Conservation (phyloP, 192 early-diverging fungal genomes). For the Coemansia sp. region DNA sequence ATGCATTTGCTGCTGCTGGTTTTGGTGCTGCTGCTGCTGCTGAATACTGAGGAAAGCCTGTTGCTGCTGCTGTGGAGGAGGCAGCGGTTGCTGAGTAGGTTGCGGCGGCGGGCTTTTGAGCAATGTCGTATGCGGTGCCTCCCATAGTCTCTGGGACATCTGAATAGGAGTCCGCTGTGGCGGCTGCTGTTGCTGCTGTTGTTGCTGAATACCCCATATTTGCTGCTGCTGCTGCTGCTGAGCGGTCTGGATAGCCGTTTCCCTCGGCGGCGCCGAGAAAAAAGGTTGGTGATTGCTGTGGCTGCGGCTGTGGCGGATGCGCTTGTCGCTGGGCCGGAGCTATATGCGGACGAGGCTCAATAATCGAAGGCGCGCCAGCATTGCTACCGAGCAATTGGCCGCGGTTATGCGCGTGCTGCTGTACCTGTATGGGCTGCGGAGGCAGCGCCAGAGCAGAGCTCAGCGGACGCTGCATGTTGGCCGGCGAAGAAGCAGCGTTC, state of each 20-base stretch:
- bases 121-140: conserved; percentile 23
- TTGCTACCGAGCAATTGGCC: conserved; percentile 18
- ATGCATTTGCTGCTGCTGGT: conserved; percentile 36
- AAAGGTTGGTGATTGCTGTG: conserved; percentile 52
- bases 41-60: conserved; percentile 37
- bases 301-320: conserved; percentile 33
- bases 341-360: conserved; percentile 31
- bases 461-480: conserved; percentile 34
- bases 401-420: conserved; percentile 25
- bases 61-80: conserved; percentile 17
- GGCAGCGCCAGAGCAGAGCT: conserved; percentile 39
- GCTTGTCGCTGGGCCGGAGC: conserved; percentile 28
- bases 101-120: conserved; percentile 30
- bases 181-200: conserved; percentile 31
- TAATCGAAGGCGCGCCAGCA: conserved; percentile 19
- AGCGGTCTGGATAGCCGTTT: conserved; percentile 52
- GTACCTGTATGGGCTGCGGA: conserved; percentile 31
- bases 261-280: conserved; percentile 57
- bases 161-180: conserved; percentile 24
- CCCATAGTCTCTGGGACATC: conserved; percentile 33
- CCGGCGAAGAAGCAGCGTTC: conserved; percentile 26
- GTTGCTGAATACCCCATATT: conserved; percentile 25
- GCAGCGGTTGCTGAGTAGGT: conserved; percentile 13
- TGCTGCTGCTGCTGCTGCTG: conserved; percentile 40
- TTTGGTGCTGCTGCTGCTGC: conserved; percentile 20